phyloP scores from a whole-genome alignment of 257 asterid species.

The Solanum gandarillasii region DNA sequence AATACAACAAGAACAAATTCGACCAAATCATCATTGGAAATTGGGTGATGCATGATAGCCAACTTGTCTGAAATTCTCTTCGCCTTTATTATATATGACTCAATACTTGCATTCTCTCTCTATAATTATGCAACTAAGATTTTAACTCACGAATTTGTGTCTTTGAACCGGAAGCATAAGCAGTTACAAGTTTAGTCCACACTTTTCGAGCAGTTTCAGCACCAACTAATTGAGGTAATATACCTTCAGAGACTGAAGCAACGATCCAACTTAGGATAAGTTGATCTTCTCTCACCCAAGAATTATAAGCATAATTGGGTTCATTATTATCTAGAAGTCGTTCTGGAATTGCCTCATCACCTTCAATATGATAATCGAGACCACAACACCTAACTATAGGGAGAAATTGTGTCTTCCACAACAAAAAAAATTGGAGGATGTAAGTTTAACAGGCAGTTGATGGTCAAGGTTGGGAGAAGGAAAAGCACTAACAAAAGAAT shows the following conservation, averaged over 20 bases:
- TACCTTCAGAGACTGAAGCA: neutral
- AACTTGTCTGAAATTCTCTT: neutral
- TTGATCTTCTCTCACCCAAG: neutral
- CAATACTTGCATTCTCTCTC: neutral
- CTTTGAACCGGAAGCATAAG: neutral
- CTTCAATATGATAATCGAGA: neutral
- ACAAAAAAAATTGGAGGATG: neutral
- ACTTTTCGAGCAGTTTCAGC: neutral
- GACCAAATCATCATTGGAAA: neutral
- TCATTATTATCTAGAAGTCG: neutral
- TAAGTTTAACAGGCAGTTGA: neutral
- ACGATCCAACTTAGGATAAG: neutral
- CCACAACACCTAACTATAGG: neutral
- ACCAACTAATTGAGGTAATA: neutral
- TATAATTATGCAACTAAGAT: neutral
- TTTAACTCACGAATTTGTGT: neutral
- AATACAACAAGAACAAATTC: neutral
- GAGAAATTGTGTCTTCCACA: neutral
- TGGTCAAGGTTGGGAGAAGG: neutral
- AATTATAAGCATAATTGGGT: neutral
- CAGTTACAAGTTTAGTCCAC: neutral
- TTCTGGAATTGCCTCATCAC: neutral
- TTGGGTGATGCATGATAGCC: neutral
- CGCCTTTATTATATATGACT: neutral
- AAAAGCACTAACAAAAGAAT: neutral